These are phyloP conservation scores for Reutealis trisperma DNA, from an alignment of 345 rosid species.

Conservation along the genomic window DNA sequence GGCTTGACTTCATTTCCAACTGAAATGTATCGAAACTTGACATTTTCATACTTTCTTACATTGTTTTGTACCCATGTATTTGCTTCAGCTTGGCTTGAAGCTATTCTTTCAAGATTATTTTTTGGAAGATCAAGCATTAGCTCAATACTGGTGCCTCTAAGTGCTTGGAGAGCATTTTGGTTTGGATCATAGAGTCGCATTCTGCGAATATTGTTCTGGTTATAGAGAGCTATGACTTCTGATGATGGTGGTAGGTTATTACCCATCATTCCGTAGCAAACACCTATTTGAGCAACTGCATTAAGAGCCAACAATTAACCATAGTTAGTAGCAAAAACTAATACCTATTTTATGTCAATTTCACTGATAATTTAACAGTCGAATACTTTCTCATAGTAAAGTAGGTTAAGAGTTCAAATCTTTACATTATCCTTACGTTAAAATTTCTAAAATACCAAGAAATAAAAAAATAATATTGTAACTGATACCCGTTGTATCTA, in stretches of 20 bases:
- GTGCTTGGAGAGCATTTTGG: slow-evolving; percentile 41
- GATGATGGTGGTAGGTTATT: slow-evolving; percentile 16
- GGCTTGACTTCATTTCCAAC: slow-evolving; percentile 67
- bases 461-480: background rate
- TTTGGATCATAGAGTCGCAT: slow-evolving; percentile 40
- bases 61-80: slow-evolving; percentile 48
- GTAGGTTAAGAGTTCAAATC: too few relatives aligned
- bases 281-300: slow-evolving; percentile 24
- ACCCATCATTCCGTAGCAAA: slow-evolving; percentile 23
- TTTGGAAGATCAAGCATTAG: slow-evolving; percentile 54
- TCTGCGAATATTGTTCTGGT: slow-evolving; percentile 12
- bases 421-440: background rate
- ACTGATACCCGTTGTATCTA: slow-evolving; percentile 23
- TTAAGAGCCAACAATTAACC: background rate
- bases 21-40: slow-evolving; percentile 51
- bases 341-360: too few relatives aligned
- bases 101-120: slow-evolving; percentile 26
- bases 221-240: slow-evolving; percentile 25
- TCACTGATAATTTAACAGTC: too few relatives aligned
- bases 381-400: too few relatives aligned
- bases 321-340: background rate
- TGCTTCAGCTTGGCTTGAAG: slow-evolving; percentile 48
- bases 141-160: slow-evolving; percentile 51
- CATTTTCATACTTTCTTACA: slow-evolving; percentile 36
- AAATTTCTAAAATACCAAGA: background rate